Evolutionary conservation across 805 yeast species (phyloP).

Genomic region (Pichia cephalocereana): DNA sequence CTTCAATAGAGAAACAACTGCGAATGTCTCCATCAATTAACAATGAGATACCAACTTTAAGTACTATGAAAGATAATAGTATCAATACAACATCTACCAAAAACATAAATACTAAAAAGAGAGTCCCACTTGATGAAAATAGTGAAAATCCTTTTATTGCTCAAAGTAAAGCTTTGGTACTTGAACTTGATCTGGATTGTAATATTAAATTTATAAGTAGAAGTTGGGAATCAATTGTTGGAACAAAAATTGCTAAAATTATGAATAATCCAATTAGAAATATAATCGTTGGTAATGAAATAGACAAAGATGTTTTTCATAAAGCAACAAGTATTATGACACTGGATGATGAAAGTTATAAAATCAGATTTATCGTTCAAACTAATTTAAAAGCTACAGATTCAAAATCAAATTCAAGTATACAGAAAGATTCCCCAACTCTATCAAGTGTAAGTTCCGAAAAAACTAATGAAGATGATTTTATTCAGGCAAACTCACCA

Average conservation of each 20-base stretch:
- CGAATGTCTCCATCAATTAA: neutral
- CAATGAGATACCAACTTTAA: neutral
- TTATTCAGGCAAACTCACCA: neutral
- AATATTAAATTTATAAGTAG: constrained; percentile 64
- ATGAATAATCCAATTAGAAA: constrained; percentile 47
- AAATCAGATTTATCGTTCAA: constrained; percentile 58
- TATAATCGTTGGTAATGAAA: constrained; percentile 55
- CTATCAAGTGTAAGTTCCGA: neutral
- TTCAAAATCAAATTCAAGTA: neutral
- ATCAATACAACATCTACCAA: no score
- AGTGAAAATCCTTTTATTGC: neutral
- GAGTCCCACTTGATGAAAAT: neutral
- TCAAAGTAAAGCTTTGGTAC: constrained; percentile 42
- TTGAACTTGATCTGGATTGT: constrained; percentile 79
- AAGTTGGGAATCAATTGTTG: constrained; percentile 74
- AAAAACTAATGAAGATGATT: neutral
- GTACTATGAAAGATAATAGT: no score
- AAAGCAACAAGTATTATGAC: constrained; percentile 66
- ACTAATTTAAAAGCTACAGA: constrained; percentile 16
- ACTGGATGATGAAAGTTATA: constrained; percentile 64
- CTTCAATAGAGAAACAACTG: neutral
- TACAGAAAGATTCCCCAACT: neutral
- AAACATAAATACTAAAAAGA: neutral
- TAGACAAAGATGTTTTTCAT: constrained; percentile 59
- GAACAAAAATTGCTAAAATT: constrained; percentile 51